phyloP scores from a whole-genome alignment of 306 rosid species.

The Boehmeria nivea region DNA sequence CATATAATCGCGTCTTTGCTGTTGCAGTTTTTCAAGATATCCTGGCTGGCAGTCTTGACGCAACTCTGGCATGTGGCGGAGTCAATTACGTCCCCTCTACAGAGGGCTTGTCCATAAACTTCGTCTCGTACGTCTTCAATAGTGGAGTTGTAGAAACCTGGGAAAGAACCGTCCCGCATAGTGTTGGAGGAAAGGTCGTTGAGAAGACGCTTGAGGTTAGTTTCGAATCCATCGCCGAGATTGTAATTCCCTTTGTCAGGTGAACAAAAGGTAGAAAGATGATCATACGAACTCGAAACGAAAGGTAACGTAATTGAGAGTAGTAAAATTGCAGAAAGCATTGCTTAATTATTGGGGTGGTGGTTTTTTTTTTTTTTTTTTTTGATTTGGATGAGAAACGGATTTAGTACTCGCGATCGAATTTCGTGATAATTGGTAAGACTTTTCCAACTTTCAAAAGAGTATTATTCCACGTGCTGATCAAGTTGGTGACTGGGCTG shows the following conservation, averaged over 20 bases:
- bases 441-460: no score
- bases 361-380: no score
- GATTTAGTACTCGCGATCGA: no score
- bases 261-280: slow-evolving; percentile 25
- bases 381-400: no score
- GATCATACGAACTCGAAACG: slow-evolving; percentile 29
- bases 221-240: slow-evolving; percentile 21
- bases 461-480: no score
- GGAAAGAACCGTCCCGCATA: slow-evolving; percentile 9
- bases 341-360: no score
- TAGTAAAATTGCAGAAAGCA: neutral
- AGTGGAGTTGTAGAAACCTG: slow-evolving; percentile 29
- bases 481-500: no score
- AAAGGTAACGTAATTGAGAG: slow-evolving; percentile 6
- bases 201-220: slow-evolving; percentile 40
- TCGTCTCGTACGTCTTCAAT: slow-evolving; percentile 16
- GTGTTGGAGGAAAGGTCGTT: slow-evolving; percentile 31
- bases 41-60: slow-evolving; percentile 38
- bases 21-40: slow-evolving; percentile 29
- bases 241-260: slow-evolving; percentile 25
- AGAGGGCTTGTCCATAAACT: slow-evolving; percentile 57
- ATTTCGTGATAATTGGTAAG: no score
- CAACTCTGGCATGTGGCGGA: slow-evolving; percentile 40
- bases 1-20: slow-evolving; percentile 47
- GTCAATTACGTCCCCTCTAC: slow-evolving; percentile 51